Conservation (phyloP, 768 basidiomycete genomes). For the Guyanaporus albipodus region DNA sequence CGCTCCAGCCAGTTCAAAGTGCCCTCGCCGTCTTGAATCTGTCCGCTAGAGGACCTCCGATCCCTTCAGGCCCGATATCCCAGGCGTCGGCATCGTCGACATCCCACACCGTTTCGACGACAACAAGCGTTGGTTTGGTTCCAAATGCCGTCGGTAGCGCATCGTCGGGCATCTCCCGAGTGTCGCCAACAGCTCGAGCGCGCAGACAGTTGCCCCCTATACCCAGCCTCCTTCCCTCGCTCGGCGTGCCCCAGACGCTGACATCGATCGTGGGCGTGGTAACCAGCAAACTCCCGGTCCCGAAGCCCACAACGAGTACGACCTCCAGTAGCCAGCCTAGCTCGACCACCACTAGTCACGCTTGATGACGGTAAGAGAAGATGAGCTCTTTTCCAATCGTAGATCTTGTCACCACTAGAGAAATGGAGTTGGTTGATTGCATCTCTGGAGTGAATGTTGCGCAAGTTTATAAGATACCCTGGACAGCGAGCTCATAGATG, state of each 20-base stretch:
- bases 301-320: neutral
- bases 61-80: neutral
- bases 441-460: conserved; percentile 13
- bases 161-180: neutral
- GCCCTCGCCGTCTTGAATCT: neutral
- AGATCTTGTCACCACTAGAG: conserved; percentile 10
- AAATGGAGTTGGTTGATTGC: conserved; percentile 28
- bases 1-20: no score
- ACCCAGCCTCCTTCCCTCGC: neutral
- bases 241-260: neutral
- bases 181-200: conserved; percentile 2
- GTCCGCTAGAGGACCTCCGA: conserved; percentile 8
- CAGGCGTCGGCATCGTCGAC: neutral
- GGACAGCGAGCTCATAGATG: conserved; percentile 56
- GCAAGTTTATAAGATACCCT: conserved; percentile 19
- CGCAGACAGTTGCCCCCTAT: conserved; percentile 17
- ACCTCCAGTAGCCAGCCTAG: neutral
- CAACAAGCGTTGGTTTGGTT: neutral
- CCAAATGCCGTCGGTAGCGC: neutral
- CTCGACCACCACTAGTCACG: neutral
- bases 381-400: conserved; percentile 7
- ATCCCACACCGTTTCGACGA: neutral
- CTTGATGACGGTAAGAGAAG: conserved; percentile 5
- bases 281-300: neutral
- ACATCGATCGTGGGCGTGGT: neutral